phyloP scores from a whole-genome alignment of 306 rosid genomes.

The Cyamopsis tetragonoloba region DNA sequence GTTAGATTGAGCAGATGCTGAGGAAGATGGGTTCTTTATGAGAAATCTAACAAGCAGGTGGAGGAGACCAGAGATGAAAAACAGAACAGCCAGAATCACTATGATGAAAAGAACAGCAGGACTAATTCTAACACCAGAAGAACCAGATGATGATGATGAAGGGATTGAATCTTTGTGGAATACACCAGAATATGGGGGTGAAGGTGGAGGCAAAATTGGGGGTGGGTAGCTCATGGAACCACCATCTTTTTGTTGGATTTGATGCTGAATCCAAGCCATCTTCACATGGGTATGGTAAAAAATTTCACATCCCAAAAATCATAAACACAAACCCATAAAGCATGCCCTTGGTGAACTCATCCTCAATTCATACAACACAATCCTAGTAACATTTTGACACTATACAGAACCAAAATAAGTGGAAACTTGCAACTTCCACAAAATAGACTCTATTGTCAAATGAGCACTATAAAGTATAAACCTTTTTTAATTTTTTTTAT shows the following conservation, averaged over 20 bases:
- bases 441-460: conserved; percentile 11
- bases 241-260: conserved; percentile 54
- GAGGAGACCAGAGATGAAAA: conserved; percentile 82
- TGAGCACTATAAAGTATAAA: conserved; percentile 9
- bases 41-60: conserved; percentile 84
- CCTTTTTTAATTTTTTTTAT: not conserved
- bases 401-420: conserved; percentile 9
- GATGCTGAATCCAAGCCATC: conserved; percentile 58
- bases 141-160: no score
- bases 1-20: conserved; percentile 52
- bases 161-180: conserved; percentile 43
- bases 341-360: conserved; percentile 22
- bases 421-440: conserved; percentile 4
- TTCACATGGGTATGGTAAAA: conserved; percentile 54
- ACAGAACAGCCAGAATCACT: conserved; percentile 74
- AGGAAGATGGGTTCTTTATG: conserved; percentile 62
- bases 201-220: conserved; percentile 37
- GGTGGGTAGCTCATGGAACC: conserved; percentile 59
- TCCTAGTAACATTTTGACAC: conserved; percentile 3
- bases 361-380: conserved; percentile 32
- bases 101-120: conserved; percentile 81
- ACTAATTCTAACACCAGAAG: conserved; percentile 66
- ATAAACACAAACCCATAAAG: conserved; percentile 11
- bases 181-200: conserved; percentile 38
- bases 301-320: conserved; percentile 48